Conservation (phyloP, 1,139 yeast genomes). For the Protomyces gravidus region DNA sequence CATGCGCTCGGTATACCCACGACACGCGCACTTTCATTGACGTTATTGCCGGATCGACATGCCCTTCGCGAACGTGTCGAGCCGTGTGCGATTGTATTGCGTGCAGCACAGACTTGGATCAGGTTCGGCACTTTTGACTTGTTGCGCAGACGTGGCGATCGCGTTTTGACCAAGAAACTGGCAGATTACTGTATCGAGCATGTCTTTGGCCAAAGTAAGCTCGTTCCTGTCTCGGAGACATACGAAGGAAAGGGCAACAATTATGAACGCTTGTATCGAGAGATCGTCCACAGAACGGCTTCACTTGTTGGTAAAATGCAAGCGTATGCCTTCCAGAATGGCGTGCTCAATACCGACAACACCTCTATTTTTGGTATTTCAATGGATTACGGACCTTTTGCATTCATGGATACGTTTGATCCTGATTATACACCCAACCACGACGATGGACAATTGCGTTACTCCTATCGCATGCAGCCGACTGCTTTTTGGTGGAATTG, state of each 20-base stretch:
- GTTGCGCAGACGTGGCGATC: conserved; percentile 68
- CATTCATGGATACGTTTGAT: conserved; percentile 77
- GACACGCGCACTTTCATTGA: conserved; percentile 73
- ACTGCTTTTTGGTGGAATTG: conserved; percentile 91
- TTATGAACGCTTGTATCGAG: conserved; percentile 68
- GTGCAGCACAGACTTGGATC: conserved; percentile 85
- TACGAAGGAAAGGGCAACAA: conserved; percentile 49
- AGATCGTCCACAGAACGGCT: conserved; percentile 67
- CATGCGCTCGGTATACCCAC: conserved; percentile 80
- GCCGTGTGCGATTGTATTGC: conserved; percentile 75
- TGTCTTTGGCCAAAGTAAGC: conserved; percentile 45
- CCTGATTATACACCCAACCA: conserved; percentile 84
- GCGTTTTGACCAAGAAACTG: conserved; percentile 56
- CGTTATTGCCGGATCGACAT: conserved; percentile 64
- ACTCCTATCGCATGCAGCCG: conserved; percentile 78
- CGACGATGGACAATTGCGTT: conserved; percentile 55
- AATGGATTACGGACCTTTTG: conserved; percentile 92
- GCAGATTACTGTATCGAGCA: conserved; percentile 71
- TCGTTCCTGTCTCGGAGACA: conserved; percentile 20
- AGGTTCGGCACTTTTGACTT: conserved; percentile 87
- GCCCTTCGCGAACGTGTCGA: conserved; percentile 70
- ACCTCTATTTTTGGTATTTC: conserved; percentile 82
- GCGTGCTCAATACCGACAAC: conserved; percentile 91
- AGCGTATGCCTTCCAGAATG: conserved; percentile 84
- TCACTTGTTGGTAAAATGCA: conserved; percentile 80